These are phyloP conservation scores for Leccinum broughii DNA, from an alignment of 768 basidiomycete genomes.

Conservation along the genomic window DNA sequence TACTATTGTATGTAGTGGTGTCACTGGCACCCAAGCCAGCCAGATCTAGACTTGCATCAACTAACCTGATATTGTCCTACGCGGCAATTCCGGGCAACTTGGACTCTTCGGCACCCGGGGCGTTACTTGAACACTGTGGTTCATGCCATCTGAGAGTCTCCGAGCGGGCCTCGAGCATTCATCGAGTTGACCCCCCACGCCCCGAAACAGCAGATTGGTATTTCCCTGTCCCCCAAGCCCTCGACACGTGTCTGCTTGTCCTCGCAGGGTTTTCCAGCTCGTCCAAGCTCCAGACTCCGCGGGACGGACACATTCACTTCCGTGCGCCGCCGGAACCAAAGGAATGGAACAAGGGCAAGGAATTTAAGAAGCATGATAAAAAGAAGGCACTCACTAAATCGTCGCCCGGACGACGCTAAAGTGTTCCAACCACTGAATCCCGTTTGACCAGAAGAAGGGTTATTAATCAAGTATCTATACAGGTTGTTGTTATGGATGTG, in stretches of 20 bases:
- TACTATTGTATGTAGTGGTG: not conserved
- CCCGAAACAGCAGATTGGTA: not conserved
- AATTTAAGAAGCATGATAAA: not conserved
- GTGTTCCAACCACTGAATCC: not conserved
- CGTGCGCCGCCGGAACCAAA: not conserved
- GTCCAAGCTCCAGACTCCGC: not conserved
- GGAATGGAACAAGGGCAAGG: not conserved
- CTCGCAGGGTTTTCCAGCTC: not conserved
- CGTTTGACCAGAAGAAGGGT: too few species aligned
- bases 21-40: not conserved
- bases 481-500: not conserved
- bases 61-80: too few species aligned
- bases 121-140: too few species aligned
- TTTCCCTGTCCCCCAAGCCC: not conserved
- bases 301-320: not conserved
- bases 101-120: too few species aligned
- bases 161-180: too few species aligned
- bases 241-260: not conserved
- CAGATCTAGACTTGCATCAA: too few species aligned
- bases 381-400: not conserved
- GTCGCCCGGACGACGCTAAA: not conserved
- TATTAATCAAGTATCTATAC: too few species aligned
- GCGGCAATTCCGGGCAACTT: not conserved
- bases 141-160: too few species aligned
- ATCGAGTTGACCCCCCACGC: too few species aligned